Evolutionary conservation across 2,329 filamentous ascomycete genomes (phyloP).

Genomic region (Colletotrichum echinochloae): DNA sequence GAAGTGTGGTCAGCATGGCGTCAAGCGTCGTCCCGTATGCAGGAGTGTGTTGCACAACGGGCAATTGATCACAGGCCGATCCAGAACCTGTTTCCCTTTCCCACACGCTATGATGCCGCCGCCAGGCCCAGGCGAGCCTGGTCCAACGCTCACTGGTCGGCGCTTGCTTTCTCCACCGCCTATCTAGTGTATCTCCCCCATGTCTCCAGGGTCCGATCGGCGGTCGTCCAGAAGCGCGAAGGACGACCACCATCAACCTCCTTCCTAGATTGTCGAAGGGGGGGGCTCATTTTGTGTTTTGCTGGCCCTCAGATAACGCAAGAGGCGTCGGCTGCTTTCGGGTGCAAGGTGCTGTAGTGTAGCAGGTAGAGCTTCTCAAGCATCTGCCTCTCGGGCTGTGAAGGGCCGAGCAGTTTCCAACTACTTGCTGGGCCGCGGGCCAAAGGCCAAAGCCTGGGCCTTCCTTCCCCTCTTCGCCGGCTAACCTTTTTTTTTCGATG

Average conservation of each 20-base stretch:
- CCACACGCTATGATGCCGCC: background rate
- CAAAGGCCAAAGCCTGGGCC: constrained; percentile 3
- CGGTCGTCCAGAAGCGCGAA: constrained; percentile 27
- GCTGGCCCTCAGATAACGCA: constrained; percentile 17
- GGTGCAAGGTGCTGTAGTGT: constrained; percentile 4
- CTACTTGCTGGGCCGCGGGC: background rate
- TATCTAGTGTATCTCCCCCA: background rate
- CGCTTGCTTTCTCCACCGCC: constrained; percentile 23
- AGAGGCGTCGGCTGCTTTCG: constrained; percentile 28
- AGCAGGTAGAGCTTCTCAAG: background rate
- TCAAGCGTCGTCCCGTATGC: constrained; percentile 24
- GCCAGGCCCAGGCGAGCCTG: constrained; percentile 15
- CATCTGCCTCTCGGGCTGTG: background rate
- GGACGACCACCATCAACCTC: background rate
- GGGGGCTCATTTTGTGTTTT: background rate
- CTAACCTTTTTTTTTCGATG: constrained; percentile 3
- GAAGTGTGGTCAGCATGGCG: constrained; percentile 21
- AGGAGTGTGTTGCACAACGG: background rate
- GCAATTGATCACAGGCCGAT: constrained; percentile 21
- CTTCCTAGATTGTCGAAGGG: too few relatives aligned
- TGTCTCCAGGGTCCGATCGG: constrained; percentile 33
- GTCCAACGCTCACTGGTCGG: constrained; percentile 22
- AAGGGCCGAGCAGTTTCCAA: background rate
- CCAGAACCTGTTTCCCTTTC: constrained; percentile 4
- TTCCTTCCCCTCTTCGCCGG: background rate